phyloP scores from a whole-genome alignment of 1,139 yeast genomes.

The Blastobotrys raffinosifermentans region DNA sequence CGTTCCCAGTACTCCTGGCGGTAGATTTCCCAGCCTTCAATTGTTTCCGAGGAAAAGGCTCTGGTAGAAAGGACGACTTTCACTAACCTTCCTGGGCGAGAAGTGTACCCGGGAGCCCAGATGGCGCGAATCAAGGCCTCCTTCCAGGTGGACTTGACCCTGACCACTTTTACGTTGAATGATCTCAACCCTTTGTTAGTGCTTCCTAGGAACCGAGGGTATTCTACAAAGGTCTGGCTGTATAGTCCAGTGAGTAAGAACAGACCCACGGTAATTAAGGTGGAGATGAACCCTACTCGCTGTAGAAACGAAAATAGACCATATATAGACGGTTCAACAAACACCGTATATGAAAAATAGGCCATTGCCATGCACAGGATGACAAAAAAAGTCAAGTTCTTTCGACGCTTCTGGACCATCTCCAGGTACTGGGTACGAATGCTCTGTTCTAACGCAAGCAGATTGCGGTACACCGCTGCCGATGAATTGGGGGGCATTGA shows the following conservation, averaged over 20 bases:
- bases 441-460: conserved; percentile 79
- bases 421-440: conserved; percentile 73
- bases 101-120: conserved; percentile 25
- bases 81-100: conserved; percentile 33
- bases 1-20: conserved; percentile 90
- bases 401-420: conserved; percentile 62
- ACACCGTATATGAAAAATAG: conserved; percentile 29
- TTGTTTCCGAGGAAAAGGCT: conserved; percentile 70
- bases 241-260: conserved; percentile 90
- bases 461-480: conserved; percentile 43
- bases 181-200: conserved; percentile 86
- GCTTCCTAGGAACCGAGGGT: conserved; percentile 67
- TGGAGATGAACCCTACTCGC: conserved; percentile 61
- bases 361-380: conserved; percentile 35
- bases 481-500: conserved; percentile 20
- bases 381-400: conserved; percentile 66
- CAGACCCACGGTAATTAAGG: conserved; percentile 61
- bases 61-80: conserved; percentile 77
- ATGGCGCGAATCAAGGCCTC: conserved; percentile 34
- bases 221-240: conserved; percentile 73
- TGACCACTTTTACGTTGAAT: conserved; percentile 70
- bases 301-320: conserved; percentile 32
- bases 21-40: conserved; percentile 95
- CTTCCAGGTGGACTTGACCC: conserved; percentile 53
- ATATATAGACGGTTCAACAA: conserved; percentile 32